A percentile compares a stretch with the other conserved stretches of the same genome.
Evolutionary conservation across 1,139 yeast genomes (phyloP).

Genomic region (Lizanozyma gosingica): DNA sequence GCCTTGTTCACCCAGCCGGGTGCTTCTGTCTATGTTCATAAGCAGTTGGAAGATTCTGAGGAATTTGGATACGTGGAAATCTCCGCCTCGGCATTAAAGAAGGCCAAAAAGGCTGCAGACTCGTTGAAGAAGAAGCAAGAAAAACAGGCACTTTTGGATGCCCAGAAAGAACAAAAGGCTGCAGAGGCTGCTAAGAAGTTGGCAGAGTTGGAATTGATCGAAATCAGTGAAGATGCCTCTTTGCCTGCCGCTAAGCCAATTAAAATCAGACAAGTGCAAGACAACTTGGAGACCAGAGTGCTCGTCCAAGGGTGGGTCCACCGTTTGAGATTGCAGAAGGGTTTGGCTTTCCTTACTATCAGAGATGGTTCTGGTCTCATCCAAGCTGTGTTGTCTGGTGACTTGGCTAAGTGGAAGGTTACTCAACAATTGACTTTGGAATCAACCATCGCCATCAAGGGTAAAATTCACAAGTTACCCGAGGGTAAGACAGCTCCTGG

Average conservation of each 20-base stretch:
- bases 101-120: constrained; percentile 94
- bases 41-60: constrained; percentile 50
- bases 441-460: constrained; percentile 72
- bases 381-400: constrained; percentile 85
- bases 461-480: constrained; percentile 74
- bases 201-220: constrained; percentile 68
- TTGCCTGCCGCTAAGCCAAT: constrained; percentile 62
- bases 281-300: constrained; percentile 56
- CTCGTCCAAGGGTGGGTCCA: constrained; percentile 92
- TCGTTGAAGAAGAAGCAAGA: constrained; percentile 84
- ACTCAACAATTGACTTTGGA: constrained; percentile 84
- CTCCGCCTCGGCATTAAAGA: constrained; percentile 88
- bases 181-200: constrained; percentile 61
- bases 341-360: constrained; percentile 79
- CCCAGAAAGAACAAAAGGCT: constrained; percentile 49
- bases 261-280: constrained; percentile 52
- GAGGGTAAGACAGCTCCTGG: constrained; percentile 98
- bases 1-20: constrained; percentile 58
- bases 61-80: constrained; percentile 62
- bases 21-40: constrained; percentile 56
- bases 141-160: constrained; percentile 62
- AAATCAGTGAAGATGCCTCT: constrained; percentile 60
- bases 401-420: constrained; percentile 82
- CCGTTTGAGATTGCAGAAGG: constrained; percentile 88
- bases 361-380: constrained; percentile 93